A percentile compares a stretch with the other conserved stretches of the same genome.
Evolutionary conservation across 2,329 filamentous ascomycete species (phyloP).

Genomic region (Xylaria sp.): DNA sequence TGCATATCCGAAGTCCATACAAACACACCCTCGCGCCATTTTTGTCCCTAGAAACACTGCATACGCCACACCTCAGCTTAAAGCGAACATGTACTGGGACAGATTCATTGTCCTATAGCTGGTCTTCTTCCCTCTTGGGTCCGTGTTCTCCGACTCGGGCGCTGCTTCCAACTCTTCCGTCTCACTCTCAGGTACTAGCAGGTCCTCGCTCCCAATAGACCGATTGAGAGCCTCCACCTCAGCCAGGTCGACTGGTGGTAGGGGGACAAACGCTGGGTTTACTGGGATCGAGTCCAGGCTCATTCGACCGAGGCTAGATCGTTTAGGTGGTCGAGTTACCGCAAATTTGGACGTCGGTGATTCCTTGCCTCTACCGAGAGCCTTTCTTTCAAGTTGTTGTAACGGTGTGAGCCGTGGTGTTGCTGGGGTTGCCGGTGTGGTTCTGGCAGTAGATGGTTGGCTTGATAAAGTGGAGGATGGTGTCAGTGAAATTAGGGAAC

Average conservation of each 20-base stretch:
- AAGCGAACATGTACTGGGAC: slow-evolving; percentile 59
- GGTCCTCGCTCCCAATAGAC: slow-evolving; percentile 65
- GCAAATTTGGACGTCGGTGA: slow-evolving; percentile 44
- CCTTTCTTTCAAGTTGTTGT: slow-evolving; percentile 63
- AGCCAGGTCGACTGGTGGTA: slow-evolving; percentile 64
- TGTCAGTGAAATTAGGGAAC: slow-evolving; percentile 47
- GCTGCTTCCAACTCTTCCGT: slow-evolving; percentile 44
- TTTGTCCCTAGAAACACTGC: slow-evolving; percentile 2
- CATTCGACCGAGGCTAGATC: slow-evolving; percentile 42
- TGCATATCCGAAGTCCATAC: slow-evolving; percentile 19
- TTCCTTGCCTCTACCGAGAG: slow-evolving; percentile 52
- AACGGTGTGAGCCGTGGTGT: slow-evolving; percentile 61
- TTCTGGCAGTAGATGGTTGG: slow-evolving; percentile 56
- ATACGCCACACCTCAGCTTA: slow-evolving; percentile 23
- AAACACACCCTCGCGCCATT: slow-evolving; percentile 20
- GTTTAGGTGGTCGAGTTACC: slow-evolving; percentile 40
- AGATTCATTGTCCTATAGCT: slow-evolving; percentile 57
- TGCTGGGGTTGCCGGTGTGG: slow-evolving; percentile 56
- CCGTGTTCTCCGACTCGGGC: slow-evolving; percentile 43
- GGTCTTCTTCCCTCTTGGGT: slow-evolving; percentile 31
- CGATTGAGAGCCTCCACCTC: slow-evolving; percentile 65
- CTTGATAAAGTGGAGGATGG: slow-evolving; percentile 55
- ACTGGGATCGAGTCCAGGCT: slow-evolving; percentile 55
- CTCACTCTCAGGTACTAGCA: slow-evolving; percentile 64
- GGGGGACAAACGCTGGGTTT: slow-evolving; percentile 65